Base-by-base conservation (phyloP, 805 yeast species). In the Kregervanrija fluxuum region DNA sequence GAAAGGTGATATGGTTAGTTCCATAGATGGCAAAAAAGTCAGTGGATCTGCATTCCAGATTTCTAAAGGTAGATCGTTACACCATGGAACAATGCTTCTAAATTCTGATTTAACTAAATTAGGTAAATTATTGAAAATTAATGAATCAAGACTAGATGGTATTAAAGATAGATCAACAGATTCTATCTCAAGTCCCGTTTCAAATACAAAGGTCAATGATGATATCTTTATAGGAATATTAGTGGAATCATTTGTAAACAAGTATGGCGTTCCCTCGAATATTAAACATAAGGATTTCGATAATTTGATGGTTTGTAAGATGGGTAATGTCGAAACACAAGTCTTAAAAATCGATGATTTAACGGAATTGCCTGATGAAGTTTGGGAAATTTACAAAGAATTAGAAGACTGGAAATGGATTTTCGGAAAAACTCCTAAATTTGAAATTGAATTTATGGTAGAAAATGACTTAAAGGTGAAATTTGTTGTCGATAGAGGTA, bases 81-180 rank as follows among this genome's bases (percentile, higher is more conserved):
- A 93, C 59, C 99, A 93, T 66, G 99, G 97, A 0, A 93, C 99
- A 0, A 86, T 93, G 96, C 69, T 93, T 8, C 67, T 93, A 17
- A 66, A 75, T 44, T 80, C 95, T 36, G 69, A 80, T 34, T 64
- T 93, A 22, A 70, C 69, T n/a, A 63, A 71, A 1, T 68, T 93
- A 46, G 68, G 80, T 1, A 68, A 75, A n/a, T 59, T 87, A 11
- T 67, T 93, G 47, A 71, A 73, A 36, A 11, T 64, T 4, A 38
- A 57, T 6, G 33, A 37, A 0, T 33, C 34, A 2, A 53, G 65
- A 33, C 46, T 42, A 28, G 38, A 40, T 1, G 38, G 45, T n/a
- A 58, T 66, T 11, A 43, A 34, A 2, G 63, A 59, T 38, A 55
- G 47, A 28, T 56, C 65, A 9, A 87, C 91, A 1, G 79, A 76